phyloP scores from a whole-genome alignment of 2,329 filamentous ascomycete species.

The Conoideocrella luteorostrata region DNA sequence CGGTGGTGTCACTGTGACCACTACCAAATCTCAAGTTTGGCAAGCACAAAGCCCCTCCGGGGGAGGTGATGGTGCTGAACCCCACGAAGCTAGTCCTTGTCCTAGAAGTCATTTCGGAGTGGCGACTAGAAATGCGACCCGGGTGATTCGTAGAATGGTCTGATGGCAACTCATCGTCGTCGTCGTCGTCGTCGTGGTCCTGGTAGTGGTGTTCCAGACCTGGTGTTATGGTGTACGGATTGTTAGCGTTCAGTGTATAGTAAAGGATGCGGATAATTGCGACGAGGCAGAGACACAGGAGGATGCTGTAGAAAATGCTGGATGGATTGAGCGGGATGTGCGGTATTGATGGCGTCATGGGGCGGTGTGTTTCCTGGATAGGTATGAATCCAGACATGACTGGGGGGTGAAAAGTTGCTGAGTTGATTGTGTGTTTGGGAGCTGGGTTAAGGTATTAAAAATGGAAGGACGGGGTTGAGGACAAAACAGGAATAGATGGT shows the following conservation, averaged over 20 bases:
- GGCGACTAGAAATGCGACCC: no score
- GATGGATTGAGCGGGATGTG: neutral
- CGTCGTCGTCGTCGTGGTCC: no score
- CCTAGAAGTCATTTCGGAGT: neutral
- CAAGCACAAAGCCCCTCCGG: neutral
- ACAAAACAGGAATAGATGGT: no score
- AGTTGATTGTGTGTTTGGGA: no score
- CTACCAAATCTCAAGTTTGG: neutral
- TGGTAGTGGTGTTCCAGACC: neutral
- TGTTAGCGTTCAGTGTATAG: neutral
- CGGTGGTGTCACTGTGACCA: neutral
- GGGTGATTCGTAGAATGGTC: no score
- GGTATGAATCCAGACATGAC: no score
- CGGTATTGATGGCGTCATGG: no score
- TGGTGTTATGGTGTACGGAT: neutral
- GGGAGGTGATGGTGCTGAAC: slow-evolving; percentile 2
- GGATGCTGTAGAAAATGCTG: neutral
- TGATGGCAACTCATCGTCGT: no score
- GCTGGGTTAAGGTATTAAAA: no score
- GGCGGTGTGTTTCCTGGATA: no score
- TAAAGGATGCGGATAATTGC: slow-evolving; percentile 3
- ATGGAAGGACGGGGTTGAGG: no score
- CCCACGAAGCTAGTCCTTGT: neutral
- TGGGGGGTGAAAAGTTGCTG: no score
- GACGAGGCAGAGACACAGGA: slow-evolving; percentile 4